Evolutionary conservation across 768 basidiomycete species (phyloP), one percentile per base, ranked within the genome.

Genomic region (Phlegmacium glaucopus): DNA sequence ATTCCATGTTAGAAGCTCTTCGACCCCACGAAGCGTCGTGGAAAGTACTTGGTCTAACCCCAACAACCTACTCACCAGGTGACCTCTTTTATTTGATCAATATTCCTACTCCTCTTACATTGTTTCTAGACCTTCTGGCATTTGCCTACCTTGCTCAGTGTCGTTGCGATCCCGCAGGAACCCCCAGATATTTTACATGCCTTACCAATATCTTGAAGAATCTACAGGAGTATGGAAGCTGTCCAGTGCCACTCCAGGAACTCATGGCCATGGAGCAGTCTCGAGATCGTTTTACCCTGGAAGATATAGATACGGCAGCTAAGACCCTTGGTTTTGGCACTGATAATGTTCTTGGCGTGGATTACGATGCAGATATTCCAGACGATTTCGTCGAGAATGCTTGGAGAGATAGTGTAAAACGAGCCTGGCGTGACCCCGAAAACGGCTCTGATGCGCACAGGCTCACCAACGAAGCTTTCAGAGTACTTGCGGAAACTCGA

Each of bases 81-180:
- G 32, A 53, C 44, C 72, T 58, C 42, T 42, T 17, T 11, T 16
- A 9, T 39, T 30, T 27, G 9, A 34, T 16, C 11, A 28, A 11
- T 17, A 37, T 39, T 40, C 42, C 29, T 51, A 49, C 39, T 39
- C 35, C 25, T 32, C 12, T 22, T 22, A 22, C 5, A 22, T 26
- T 22, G 37, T 10, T n/a, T 40, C 26, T 54, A 92, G 90, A 86
- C 17, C 69, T 89, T 10, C 73, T 93, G 44, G 70, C 71, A n/a
- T 91, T 89, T 61, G 88, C 83, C 1, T 93, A 92, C 57, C 65
- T 83, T 46, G 83, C 87, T 0, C 88, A 92, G 63, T 86, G 82
- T 59, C 85, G 88, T 49, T 93, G 90, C 63, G 82, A 91, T 57
- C 87, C 88, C 26, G 68, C 64, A 3, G 66, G 72, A 30, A 90